Base-by-base conservation (phyloP, 73 alveolate species). In the Paramecium caudatum region DNA sequence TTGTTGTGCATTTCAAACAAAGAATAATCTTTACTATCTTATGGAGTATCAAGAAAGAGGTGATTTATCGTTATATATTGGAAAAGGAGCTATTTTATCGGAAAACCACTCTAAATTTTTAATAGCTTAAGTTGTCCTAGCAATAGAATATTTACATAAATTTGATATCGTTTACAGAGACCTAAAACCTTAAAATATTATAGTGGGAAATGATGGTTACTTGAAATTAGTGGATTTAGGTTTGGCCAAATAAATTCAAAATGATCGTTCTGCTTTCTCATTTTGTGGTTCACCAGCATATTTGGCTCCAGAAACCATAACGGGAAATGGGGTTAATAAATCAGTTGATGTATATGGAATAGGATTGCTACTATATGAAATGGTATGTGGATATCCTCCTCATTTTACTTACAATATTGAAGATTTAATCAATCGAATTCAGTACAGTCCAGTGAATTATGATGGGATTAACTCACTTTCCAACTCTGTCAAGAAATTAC, bases 271-370 rank as follows among this genome's bases (percentile, higher is more conserved):
- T 21, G 80, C 90, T 48, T 85, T 69, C 47, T 91, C 97, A 4
- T 94, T 95, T 78, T 95, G 98, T 91, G 98, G 98, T 25, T 93
- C 98, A 9, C 97, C 96, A 4, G 96, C 94, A n/a, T 95, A 95
- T 91, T 82, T 95, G 46, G 91, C 97, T 32, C 98, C 98, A 13
- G 98, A 95, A 94, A 69, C 91, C 91, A 39, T 95, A 19, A 91
- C 91, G 33, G 90, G 90, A 69, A 90, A 90, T 50, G 98, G 97
- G 9, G 91, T 94, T n/a, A 87, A 93, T 0, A 87, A 95, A 68
- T 82, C 93, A 47, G 82, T 94, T 16, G 98, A 95, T 91, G 68
- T 95, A 0, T 95, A 95, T 69, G 97, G 97, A 13, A 91, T 95
- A 15, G 98, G 98, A 27, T 90, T 93, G 10, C 82, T 95, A 45